Evolutionary conservation across 1,139 yeast genomes (phyloP), one percentile per base, ranked within the genome.

Genomic region (Groenewaldozyma sp.): DNA sequence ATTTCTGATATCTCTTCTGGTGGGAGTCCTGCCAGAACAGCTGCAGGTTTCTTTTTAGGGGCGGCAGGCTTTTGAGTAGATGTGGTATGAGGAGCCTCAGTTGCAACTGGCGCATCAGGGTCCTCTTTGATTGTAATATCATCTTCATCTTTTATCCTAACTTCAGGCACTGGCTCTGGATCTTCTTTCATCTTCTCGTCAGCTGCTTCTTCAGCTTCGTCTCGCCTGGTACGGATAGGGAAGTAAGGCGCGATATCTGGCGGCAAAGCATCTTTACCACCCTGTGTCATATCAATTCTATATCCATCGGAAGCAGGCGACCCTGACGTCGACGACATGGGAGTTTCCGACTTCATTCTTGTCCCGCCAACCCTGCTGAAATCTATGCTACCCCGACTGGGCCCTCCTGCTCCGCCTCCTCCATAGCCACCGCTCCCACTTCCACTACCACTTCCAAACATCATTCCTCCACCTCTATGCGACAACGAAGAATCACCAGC

Each of bases 171-270:
- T 18, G 28, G 24, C 17, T 24, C 28, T 29, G 32, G n/a, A 22
- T 7, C 11, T 7, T 26, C 32, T 4, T 18, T 6, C 14, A 34
- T 36, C 3, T 31, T 22, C 29, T 19, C 65, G 52, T 33, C 53
- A 60, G 42, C 74, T 58, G 18, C 73, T 70, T 33, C 68, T 42
- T 45, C 65, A 51, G 35, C 70, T 59, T 46, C 63, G 24, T 51
- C 57, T 20, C 51, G 36, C 17, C 51, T 54, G 20, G 53, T 40
- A 13, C 60, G 45, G 19, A 58, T 51, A 4, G 62, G 62, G 44
- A 58, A 56, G 34, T 45, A 56, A 26, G 53, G 51, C 19, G 52
- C 49, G 18, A 55, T 29, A 4, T 51, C 54, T 7, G 45, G 45
- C 17, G 33, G 33, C 22, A 29, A 7, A 29, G 14, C 33, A 9